Conservation (phyloP, 2,329 filamentous ascomycete species). For the Didymellaceae sp. region DNA sequence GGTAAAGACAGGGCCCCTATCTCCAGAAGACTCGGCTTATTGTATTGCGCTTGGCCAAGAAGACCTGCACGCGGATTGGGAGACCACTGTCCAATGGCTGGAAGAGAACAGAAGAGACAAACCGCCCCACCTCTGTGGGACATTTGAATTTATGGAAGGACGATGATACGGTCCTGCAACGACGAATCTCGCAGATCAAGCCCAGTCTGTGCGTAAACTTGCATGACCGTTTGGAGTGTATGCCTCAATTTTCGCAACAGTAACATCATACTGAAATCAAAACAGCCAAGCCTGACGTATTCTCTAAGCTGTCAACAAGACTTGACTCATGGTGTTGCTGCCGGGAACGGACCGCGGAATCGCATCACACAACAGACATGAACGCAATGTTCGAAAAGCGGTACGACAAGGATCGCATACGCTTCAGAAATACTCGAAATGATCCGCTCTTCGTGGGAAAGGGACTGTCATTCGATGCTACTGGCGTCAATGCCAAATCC, state of each 20-base stretch:
- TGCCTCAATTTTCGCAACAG: not conserved
- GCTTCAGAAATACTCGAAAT: too few relatives aligned
- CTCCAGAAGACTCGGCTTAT: not conserved
- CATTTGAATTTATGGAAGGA: conserved; percentile 2
- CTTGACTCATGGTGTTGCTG: too few relatives aligned
- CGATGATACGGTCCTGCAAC: not conserved
- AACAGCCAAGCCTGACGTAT: too few relatives aligned
- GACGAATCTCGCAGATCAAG: not conserved
- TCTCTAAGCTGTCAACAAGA: too few relatives aligned
- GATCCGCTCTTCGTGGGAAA: too few relatives aligned
- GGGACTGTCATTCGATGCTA: too few relatives aligned
- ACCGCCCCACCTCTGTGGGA: not conserved
- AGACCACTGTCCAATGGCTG: not conserved
- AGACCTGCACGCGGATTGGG: conserved; percentile 1
- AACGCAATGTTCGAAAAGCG: too few relatives aligned
- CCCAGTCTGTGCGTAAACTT: not conserved
- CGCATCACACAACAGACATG: too few relatives aligned
- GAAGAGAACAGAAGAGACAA: conserved; percentile 2
- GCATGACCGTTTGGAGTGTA: not conserved
- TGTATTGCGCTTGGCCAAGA: not conserved
- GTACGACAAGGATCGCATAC: too few relatives aligned
- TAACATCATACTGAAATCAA: not conserved
- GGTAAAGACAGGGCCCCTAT: not conserved
- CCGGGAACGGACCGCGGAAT: too few relatives aligned
- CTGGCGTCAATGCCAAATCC: too few relatives aligned